Evolutionary conservation across 257 asterid species (phyloP).

Genomic region (Petunia secreta): DNA sequence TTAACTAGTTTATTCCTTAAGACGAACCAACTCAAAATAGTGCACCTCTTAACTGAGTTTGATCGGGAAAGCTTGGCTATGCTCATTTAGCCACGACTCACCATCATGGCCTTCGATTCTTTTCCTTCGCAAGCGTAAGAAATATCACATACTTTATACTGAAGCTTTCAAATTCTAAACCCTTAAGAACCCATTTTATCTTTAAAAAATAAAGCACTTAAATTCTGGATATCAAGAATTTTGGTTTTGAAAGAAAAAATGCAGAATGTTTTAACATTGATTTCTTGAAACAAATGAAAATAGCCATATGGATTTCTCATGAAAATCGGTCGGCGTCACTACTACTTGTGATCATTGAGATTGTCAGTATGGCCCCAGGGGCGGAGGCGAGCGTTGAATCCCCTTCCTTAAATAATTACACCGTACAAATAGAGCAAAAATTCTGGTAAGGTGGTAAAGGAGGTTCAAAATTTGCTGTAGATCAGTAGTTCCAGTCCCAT

Average conservation of each 20-base stretch:
- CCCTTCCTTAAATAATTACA: too few species aligned
- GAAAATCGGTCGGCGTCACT: background rate
- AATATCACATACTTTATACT: background rate
- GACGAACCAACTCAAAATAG: background rate
- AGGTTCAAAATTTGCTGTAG: too few species aligned
- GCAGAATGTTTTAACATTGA: background rate
- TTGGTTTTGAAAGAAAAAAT: slow-evolving; percentile 9
- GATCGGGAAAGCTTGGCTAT: background rate
- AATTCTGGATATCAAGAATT: slow-evolving; percentile 16
- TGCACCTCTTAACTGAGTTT: background rate
- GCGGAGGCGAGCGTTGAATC: too few species aligned
- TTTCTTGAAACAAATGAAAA: background rate
- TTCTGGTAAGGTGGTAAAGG: too few species aligned
- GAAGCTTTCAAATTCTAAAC: background rate
- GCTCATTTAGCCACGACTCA: background rate
- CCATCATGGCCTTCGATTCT: background rate
- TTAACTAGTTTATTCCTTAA: slow-evolving; percentile 8
- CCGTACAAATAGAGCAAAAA: too few species aligned
- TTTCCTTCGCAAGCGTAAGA: slow-evolving; percentile 17
- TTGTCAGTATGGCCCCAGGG: too few species aligned
- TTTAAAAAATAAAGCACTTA: background rate
- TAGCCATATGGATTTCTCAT: background rate
- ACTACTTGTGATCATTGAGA: background rate
- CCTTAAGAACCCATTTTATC: background rate
- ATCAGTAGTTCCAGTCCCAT: too few species aligned